Evolutionary conservation across 345 rosid species (phyloP).

Genomic region (Capsella bursapastoris): DNA sequence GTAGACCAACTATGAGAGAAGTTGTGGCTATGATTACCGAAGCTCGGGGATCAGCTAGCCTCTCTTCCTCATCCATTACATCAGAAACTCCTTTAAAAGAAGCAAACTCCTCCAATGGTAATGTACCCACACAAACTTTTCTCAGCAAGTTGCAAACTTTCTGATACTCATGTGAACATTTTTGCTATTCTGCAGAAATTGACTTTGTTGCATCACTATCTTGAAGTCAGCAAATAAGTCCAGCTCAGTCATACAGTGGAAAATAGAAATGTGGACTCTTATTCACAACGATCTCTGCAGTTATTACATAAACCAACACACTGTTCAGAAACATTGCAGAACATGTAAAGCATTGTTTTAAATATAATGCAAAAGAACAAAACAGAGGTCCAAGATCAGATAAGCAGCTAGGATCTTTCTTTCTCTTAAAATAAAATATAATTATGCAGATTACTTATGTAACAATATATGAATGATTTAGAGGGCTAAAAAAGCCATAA

Average conservation of each 20-base stretch:
- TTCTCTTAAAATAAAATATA: not conserved
- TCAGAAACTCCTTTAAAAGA: constrained; percentile 52
- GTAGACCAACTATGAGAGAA: constrained; percentile 78
- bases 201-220: constrained; percentile 38
- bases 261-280: constrained; percentile 13
- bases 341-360: constrained; percentile 29
- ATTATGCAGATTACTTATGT: not conserved
- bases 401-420: constrained; percentile 20
- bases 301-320: constrained; percentile 21
- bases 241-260: constrained; percentile 14
- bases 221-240: constrained; percentile 22
- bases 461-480: constrained; percentile 1
- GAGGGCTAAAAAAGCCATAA: not conserved
- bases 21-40: constrained; percentile 76
- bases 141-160: constrained; percentile 39
- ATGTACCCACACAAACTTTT: constrained; percentile 3
- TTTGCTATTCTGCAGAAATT: constrained; percentile 29
- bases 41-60: constrained; percentile 49
- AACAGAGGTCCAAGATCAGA: constrained; percentile 20
- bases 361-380: constrained; percentile 10
- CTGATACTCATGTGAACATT: constrained; percentile 28
- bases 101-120: constrained; percentile 25
- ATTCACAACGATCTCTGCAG: constrained; percentile 15
- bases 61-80: constrained; percentile 45
- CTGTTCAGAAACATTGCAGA: constrained; percentile 23